Evolutionary conservation across 768 basidiomycete genomes (phyloP).

Genomic region (Pulveroboletus sp.): DNA sequence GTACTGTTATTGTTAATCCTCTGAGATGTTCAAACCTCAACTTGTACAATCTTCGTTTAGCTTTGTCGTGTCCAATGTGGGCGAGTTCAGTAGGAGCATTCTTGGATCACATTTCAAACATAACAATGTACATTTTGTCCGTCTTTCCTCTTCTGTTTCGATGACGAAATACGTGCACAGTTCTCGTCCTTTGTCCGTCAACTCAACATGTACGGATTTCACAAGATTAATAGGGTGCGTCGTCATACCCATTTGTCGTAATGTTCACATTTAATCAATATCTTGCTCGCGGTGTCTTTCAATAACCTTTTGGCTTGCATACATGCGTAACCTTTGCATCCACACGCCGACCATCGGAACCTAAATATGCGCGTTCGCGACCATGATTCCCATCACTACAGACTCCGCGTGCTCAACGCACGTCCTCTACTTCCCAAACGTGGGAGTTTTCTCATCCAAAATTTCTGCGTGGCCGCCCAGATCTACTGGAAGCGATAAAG

Average conservation of each 20-base stretch:
- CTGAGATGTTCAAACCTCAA: neutral
- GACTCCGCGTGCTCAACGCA: constrained; percentile 81
- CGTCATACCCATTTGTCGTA: constrained; percentile 8
- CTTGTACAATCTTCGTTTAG: constrained; percentile 25
- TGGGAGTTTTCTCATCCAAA: constrained; percentile 91
- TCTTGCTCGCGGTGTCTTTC: neutral
- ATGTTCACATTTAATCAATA: constrained; percentile 7
- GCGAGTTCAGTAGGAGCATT: constrained; percentile 81
- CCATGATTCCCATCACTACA: constrained; percentile 24
- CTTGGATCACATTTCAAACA: constrained; percentile 87
- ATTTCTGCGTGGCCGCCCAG: constrained; percentile 75
- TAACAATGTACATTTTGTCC: constrained; percentile 63
- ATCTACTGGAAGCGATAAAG: constrained; percentile 82
- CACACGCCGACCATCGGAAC: constrained; percentile 1
- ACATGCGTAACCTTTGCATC: constrained; percentile 1
- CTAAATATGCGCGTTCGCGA: neutral
- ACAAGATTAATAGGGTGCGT: constrained; percentile 84
- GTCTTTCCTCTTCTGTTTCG: constrained; percentile 6
- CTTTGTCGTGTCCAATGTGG: constrained; percentile 82
- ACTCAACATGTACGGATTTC: constrained; percentile 95
- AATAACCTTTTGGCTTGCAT: constrained; percentile 2
- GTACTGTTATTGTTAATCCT: constrained; percentile 21
- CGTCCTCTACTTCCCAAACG: constrained; percentile 74
- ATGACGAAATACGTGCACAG: constrained; percentile 36
- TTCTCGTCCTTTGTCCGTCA: constrained; percentile 95